Evolutionary conservation across 2,329 filamentous ascomycete species (phyloP).

Genomic region (Exophiala viscosa): DNA sequence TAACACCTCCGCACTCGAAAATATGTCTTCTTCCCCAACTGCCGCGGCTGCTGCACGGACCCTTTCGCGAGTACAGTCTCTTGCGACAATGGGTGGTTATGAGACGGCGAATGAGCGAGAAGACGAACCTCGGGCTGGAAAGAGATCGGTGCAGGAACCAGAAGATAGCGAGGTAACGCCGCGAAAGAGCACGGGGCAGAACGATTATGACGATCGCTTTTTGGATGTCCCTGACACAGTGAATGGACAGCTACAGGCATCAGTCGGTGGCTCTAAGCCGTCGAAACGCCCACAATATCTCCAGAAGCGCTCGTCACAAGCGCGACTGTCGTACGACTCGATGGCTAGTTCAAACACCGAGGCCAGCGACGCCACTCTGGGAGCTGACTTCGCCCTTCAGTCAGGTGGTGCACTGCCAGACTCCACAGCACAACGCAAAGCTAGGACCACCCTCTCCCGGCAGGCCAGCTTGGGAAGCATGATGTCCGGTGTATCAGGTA

Average conservation of each 20-base stretch:
- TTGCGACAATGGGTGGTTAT: slow-evolving; percentile 31
- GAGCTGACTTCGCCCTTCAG: slow-evolving; percentile 76
- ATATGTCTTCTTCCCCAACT: slow-evolving; percentile 44
- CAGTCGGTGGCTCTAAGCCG: slow-evolving; percentile 1
- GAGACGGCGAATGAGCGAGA: slow-evolving; percentile 28
- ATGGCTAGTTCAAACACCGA: slow-evolving; percentile 56
- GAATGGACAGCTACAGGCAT: slow-evolving; percentile 14
- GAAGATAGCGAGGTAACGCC: slow-evolving; percentile 25
- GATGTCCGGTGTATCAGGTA: slow-evolving; percentile 63
- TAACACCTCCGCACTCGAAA: slow-evolving; percentile 40
- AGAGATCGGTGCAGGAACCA: neutral
- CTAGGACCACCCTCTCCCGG: slow-evolving; percentile 57
- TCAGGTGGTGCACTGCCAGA: slow-evolving; percentile 69
- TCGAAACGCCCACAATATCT: slow-evolving; percentile 54
- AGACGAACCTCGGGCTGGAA: slow-evolving; percentile 4
- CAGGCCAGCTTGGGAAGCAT: slow-evolving; percentile 87
- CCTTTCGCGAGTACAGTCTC: slow-evolving; percentile 38
- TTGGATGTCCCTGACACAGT: slow-evolving; percentile 9
- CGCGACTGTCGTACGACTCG: slow-evolving; percentile 58
- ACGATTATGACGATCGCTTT: slow-evolving; percentile 6
- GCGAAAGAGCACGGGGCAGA: slow-evolving; percentile 8
- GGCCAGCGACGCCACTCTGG: slow-evolving; percentile 68
- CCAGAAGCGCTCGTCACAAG: slow-evolving; percentile 53
- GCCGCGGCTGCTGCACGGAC: slow-evolving; percentile 43
- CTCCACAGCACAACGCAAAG: slow-evolving; percentile 36